Percentiles rank a stretch among this genome's conserved stretches.
phyloP scores from a whole-genome alignment of 2,329 filamentous ascomycete genomes.

The Verticillium longisporum region DNA sequence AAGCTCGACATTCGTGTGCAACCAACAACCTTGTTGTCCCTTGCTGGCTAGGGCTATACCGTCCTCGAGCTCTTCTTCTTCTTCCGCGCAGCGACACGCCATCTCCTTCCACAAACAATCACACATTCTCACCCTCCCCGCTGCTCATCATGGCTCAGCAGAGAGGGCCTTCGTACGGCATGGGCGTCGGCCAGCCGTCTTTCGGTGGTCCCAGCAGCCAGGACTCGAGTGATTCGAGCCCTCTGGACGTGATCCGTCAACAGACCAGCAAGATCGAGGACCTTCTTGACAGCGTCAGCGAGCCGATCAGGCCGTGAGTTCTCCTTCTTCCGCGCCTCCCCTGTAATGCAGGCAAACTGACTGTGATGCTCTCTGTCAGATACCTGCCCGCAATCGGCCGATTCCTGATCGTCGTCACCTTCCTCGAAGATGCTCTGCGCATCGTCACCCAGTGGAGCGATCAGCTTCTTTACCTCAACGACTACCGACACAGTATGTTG shows the following conservation, averaged over 20 bases:
- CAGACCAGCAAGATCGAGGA: constrained; percentile 99
- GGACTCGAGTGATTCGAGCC: constrained; percentile 51
- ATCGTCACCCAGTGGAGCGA: constrained; percentile 98
- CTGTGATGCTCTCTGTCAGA: constrained; percentile 35
- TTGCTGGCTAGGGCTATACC: not conserved
- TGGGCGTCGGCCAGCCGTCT: constrained; percentile 10
- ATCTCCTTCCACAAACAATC: not conserved
- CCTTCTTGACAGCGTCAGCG: constrained; percentile 75
- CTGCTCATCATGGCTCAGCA: constrained; percentile 11
- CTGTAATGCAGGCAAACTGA: not conserved
- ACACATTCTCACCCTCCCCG: not conserved
- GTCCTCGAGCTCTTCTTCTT: not conserved
- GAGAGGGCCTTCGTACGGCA: constrained; percentile 12
- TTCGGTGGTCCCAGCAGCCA: constrained; percentile 8
- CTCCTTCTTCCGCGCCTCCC: constrained; percentile 3
- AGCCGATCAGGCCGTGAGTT: constrained; percentile 90
- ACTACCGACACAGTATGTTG: constrained; percentile 86
- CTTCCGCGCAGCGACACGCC: not conserved
- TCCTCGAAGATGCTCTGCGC: constrained; percentile 90
- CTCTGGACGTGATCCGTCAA: constrained; percentile 81
- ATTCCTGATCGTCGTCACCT: constrained; percentile 96
- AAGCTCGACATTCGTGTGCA: not conserved
- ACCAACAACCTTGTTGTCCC: not conserved
- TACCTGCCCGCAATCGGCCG: constrained; percentile 93
- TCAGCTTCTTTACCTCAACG: constrained; percentile 85